phyloP scores from a whole-genome alignment of 805 yeast species.

The Sugiyamaella americana region DNA sequence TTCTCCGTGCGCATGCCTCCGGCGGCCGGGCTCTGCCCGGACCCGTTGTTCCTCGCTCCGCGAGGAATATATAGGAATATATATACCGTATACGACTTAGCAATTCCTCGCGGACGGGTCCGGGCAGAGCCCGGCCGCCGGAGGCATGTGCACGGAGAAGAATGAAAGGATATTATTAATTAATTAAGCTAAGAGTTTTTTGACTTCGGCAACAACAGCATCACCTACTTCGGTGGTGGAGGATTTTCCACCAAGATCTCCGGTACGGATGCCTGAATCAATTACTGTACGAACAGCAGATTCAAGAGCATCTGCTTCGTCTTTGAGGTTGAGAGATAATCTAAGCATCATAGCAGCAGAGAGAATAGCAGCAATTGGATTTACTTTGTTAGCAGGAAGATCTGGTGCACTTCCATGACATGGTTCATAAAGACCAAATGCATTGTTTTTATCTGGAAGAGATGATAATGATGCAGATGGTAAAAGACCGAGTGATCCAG shows the following conservation, averaged over 20 bases:
- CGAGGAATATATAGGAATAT: no score
- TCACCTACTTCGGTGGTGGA: slow-evolving; percentile 90
- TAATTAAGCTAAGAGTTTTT: slow-evolving; percentile 39
- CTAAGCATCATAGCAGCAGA: slow-evolving; percentile 98
- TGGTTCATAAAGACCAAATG: slow-evolving; percentile 96
- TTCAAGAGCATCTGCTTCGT: slow-evolving; percentile 86
- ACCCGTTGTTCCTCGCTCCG: no score
- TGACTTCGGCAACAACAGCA: slow-evolving; percentile 74
- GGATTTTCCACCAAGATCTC: slow-evolving; percentile 80
- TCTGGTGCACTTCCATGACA: slow-evolving; percentile 99
- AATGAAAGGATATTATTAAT: slow-evolving; percentile 6
- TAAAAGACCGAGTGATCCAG: slow-evolving; percentile 91
- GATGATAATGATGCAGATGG: slow-evolving; percentile 97
- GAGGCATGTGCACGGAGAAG: slow-evolving; percentile 7
- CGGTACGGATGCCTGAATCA: slow-evolving; percentile 83
- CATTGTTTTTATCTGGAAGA: slow-evolving; percentile 89
- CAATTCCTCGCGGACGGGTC: no score
- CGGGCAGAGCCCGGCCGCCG: slow-evolving; percentile 4
- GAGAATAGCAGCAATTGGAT: slow-evolving; percentile 91
- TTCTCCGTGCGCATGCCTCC: no score
- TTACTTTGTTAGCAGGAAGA: slow-evolving; percentile 77
- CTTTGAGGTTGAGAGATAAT: slow-evolving; percentile 72
- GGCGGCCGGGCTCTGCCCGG: no score
- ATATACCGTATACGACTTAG: no score
- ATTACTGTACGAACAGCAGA: slow-evolving; percentile 77